These are phyloP conservation scores for Chrysopogon serrulatus DNA, from an alignment of 176 grass and related monocot genomes.

Conservation along the genomic window DNA sequence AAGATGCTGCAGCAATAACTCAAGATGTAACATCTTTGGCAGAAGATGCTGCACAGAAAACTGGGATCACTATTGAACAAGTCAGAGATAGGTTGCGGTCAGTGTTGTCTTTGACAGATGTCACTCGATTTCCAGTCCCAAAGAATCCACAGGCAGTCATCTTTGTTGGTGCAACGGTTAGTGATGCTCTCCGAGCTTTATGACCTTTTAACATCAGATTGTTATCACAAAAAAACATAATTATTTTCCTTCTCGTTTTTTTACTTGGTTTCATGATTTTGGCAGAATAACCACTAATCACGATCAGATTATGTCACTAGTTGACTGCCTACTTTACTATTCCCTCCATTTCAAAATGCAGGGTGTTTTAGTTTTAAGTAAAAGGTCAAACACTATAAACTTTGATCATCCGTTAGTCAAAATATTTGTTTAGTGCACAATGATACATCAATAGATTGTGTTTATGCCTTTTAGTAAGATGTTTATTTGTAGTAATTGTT, in stretches of 20 bases:
- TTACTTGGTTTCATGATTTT: background rate
- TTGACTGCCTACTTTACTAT: background rate
- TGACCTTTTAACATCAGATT: background rate
- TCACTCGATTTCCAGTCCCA: conserved; percentile 76
- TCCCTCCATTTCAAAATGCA: background rate
- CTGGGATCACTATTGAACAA: conserved; percentile 54
- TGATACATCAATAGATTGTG: background rate
- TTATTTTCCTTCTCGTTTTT: background rate
- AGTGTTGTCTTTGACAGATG: conserved; percentile 85
- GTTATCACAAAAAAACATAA: background rate
- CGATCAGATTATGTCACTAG: background rate
- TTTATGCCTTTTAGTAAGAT: background rate
- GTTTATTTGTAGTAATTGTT: background rate
- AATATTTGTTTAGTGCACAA: background rate
- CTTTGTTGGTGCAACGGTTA: conserved; percentile 72
- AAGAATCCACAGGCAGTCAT: conserved; percentile 67
- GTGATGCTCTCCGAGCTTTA: background rate
- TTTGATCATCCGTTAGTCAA: background rate
- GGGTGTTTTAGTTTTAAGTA: background rate
- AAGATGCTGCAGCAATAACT: conserved; percentile 59
- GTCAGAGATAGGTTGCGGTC: conserved; percentile 73
- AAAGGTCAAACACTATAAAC: background rate
- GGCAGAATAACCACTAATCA: background rate
- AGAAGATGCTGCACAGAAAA: conserved; percentile 23
- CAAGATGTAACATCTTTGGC: conserved; percentile 42